These are phyloP conservation scores for Colletotrichum horii DNA, from an alignment of 2,329 filamentous ascomycete species.

Conservation along the genomic window DNA sequence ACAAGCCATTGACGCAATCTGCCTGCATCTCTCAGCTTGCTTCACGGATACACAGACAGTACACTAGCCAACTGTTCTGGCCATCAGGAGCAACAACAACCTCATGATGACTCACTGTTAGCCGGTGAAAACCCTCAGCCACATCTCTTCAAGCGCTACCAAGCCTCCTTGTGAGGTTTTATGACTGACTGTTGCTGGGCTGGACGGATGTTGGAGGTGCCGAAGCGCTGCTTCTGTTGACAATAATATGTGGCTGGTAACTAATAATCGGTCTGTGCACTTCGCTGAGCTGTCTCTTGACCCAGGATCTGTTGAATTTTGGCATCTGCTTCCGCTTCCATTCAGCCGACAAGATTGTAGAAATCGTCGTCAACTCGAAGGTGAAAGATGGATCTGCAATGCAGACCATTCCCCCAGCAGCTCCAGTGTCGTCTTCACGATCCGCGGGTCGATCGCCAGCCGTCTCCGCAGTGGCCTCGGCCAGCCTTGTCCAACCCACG, in stretches of 20 bases:
- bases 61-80: neutral
- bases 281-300: neutral
- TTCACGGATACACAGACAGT: neutral
- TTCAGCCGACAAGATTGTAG: neutral
- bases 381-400: neutral
- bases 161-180: neutral
- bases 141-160: neutral
- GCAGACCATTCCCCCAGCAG: neutral
- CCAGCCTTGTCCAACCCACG: neutral
- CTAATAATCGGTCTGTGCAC: neutral
- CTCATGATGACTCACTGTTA: neutral
- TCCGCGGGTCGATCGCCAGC: neutral
- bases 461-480: neutral
- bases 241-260: neutral
- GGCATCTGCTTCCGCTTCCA: neutral
- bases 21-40: neutral
- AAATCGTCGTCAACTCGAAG: neutral
- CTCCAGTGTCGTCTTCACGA: neutral
- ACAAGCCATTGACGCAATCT: constrained; percentile 13
- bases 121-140: neutral
- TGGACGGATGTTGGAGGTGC: neutral
- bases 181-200: neutral
- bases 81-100: neutral
- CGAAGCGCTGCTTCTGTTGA: neutral
- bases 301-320: neutral